Conservation (phyloP, 192 early-diverging fungal genomes). For the Cladochytrium replicatum region DNA sequence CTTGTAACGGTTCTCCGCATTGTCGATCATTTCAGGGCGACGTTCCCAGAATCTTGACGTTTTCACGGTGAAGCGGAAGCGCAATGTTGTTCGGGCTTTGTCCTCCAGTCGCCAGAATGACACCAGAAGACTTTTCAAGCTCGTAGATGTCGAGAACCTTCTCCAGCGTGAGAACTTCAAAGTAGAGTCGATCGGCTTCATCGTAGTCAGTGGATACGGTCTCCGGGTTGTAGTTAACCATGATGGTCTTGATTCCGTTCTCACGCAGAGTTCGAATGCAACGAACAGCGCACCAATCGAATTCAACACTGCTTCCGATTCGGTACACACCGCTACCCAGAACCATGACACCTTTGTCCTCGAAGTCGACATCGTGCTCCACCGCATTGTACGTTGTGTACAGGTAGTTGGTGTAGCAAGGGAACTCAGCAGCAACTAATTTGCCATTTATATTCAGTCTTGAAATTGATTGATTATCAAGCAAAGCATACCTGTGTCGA, state of each 20-base stretch:
- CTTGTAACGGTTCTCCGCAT: conserved; percentile 95
- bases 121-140: conserved; percentile 71
- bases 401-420: conserved; percentile 94
- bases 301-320: conserved; percentile 96
- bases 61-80: conserved; percentile 75
- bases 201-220: conserved; percentile 99
- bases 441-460: conserved; percentile 11
- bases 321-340: conserved; percentile 96
- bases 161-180: conserved; percentile 90
- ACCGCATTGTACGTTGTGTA: conserved; percentile 96
- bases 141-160: conserved; percentile 96
- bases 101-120: conserved; percentile 92
- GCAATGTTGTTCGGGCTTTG: conserved; percentile 99
- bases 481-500: conserved; percentile 67
- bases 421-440: conserved; percentile 93
- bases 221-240: conserved; percentile 99
- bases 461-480: conserved; percentile 1
- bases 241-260: conserved; percentile 83
- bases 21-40: conserved; percentile 95
- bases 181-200: conserved; percentile 96
- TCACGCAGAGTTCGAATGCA: conserved; percentile 89
- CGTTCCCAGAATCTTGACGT: conserved; percentile 90
- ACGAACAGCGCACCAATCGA: conserved; percentile 97
- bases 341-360: conserved; percentile 94
- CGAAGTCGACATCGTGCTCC: conserved; percentile 84